A percentile compares a stretch with the other conserved stretches of the same genome.
Conservation (phyloP, 2,329 filamentous ascomycete species). For the Fusarium tricinctum region DNA sequence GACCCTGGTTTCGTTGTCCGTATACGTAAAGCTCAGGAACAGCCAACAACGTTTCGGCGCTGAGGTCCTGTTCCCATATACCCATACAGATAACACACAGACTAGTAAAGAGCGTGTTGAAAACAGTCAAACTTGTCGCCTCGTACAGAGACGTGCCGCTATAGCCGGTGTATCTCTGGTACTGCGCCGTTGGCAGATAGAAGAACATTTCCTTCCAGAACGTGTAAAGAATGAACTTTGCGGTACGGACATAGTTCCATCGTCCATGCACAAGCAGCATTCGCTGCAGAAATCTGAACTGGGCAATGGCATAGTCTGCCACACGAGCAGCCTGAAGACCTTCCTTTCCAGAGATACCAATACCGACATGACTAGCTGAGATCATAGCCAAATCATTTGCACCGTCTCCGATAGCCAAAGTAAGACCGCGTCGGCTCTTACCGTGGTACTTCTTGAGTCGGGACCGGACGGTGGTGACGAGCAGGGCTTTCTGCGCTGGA, state of each 20-base stretch:
- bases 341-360: constrained; percentile 93
- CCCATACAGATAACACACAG: constrained; percentile 90
- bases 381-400: constrained; percentile 98
- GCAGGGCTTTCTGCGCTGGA: constrained; percentile 89
- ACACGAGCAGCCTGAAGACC: constrained; percentile 91
- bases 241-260: constrained; percentile 91
- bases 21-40: constrained; percentile 91
- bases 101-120: constrained; percentile 95
- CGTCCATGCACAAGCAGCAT: constrained; percentile 86
- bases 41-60: constrained; percentile 87
- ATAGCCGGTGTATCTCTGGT: constrained; percentile 86
- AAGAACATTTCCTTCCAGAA: constrained; percentile 93
- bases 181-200: constrained; percentile 87
- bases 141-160: constrained; percentile 94
- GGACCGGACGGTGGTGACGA: constrained; percentile 84
- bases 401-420: constrained; percentile 91
- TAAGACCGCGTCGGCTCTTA: constrained; percentile 69
- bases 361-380: constrained; percentile 84
- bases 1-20: constrained; percentile 78
- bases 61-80: constrained; percentile 91
- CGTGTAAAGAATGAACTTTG: constrained; percentile 89
- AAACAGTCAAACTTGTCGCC: constrained; percentile 86
- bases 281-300: constrained; percentile 90
- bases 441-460: constrained; percentile 71
- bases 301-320: constrained; percentile 91